Percentiles rank a stretch among this genome's conserved stretches.
These are phyloP conservation scores for Suillus ampliporus DNA, from an alignment of 768 basidiomycete species.

Conservation along the genomic window DNA sequence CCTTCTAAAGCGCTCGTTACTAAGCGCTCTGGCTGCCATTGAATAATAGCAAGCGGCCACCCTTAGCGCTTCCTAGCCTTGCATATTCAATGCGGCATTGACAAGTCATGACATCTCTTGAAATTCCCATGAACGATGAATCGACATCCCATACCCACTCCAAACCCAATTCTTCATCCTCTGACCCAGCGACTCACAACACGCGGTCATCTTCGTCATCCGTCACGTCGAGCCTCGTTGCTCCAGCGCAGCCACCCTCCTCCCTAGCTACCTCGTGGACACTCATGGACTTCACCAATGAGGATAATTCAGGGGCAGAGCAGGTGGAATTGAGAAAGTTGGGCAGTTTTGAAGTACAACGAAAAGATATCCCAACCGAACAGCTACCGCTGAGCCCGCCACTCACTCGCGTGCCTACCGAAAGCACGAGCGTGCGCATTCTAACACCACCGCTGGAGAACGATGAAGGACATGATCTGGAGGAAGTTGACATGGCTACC, in stretches of 20 bases:
- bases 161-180: constrained; percentile 3
- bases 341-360: background rate
- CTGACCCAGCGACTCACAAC: constrained; percentile 5
- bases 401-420: constrained; percentile 32
- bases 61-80: background rate
- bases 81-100: constrained; percentile 23
- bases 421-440: constrained; percentile 14
- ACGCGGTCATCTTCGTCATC: constrained; percentile 16
- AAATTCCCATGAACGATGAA: constrained; percentile 27
- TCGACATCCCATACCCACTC: constrained; percentile 12
- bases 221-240: constrained; percentile 22
- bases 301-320: constrained; percentile 8
- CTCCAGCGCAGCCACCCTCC: constrained; percentile 21
- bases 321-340: constrained; percentile 13
- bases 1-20: background rate
- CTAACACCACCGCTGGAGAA: constrained; percentile 11
- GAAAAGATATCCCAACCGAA: constrained; percentile 18
- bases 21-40: background rate
- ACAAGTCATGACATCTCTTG: constrained; percentile 33
- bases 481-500: constrained; percentile 28
- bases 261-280: constrained; percentile 37
- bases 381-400: constrained; percentile 38
- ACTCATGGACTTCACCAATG: constrained; percentile 19
- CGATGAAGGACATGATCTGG: constrained; percentile 8
- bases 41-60: background rate